Evolutionary conservation across 2,329 filamentous ascomycete genomes (phyloP).

Genomic region (Sporothrix brunneoviolacea): DNA sequence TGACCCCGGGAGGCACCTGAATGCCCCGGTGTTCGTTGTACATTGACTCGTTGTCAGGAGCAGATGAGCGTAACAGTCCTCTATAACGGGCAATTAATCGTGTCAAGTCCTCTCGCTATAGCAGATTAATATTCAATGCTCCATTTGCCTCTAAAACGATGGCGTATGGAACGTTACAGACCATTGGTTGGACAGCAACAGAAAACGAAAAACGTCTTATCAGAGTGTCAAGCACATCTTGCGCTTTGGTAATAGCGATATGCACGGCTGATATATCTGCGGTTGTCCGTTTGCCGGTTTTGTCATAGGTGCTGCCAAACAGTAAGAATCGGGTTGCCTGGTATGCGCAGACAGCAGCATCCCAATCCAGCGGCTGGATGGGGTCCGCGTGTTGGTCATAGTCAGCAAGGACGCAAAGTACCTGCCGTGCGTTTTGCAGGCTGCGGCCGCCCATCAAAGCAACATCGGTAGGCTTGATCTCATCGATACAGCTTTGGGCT

Average conservation of each 20-base stretch:
- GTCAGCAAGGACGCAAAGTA: background rate
- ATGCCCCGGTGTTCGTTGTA: constrained; percentile 1
- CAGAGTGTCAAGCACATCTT: background rate
- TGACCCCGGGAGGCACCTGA: background rate
- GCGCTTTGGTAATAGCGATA: background rate
- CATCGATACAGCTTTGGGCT: background rate
- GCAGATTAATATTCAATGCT: too few relatives aligned
- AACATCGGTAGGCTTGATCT: background rate
- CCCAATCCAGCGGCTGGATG: constrained; percentile 3
- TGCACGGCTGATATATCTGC: background rate
- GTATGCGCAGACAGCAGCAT: constrained; percentile 4
- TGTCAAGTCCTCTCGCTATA: background rate
- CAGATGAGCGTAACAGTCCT: background rate
- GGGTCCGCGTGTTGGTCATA: constrained; percentile 8
- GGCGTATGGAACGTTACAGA: too few relatives aligned
- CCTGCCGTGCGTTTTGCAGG: constrained; percentile 2
- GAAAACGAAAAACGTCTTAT: constrained; percentile 2
- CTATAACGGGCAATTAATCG: background rate
- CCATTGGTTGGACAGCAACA: background rate
- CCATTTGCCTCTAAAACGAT: too few relatives aligned
- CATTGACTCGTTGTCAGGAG: background rate
- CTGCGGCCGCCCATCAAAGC: background rate
- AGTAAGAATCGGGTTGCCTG: constrained; percentile 4
- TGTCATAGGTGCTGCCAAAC: constrained; percentile 7
- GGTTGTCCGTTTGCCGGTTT: background rate